Base-by-base conservation (phyloP, 768 basidiomycete species). In the Lepiota brunneoincarnata region DNA sequence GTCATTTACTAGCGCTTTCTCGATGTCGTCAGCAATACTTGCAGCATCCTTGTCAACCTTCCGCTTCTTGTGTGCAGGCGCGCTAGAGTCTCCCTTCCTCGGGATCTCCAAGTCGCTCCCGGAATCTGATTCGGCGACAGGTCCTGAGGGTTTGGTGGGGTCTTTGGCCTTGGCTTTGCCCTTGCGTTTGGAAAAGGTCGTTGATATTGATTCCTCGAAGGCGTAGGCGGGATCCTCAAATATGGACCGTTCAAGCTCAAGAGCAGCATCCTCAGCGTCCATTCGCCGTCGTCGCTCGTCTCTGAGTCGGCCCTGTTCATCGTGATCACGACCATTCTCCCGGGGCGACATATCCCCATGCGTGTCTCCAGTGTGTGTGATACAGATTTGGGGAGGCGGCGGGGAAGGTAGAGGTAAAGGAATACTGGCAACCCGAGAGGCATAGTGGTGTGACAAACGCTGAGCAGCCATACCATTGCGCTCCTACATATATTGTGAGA, bases 401-500 rank as follows among this genome's bases (percentile, higher is more conserved):
- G 69, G 68, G 21, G 76, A 69, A 21, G 69, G 61, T 26, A 69
- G 70, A 18, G 71, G 68, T 23, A 68, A 34, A 35, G 78, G 76
- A 20, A 81, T 76, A 35, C 68, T 75, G 41, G 78, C 70, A 58
- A 82, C 76, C 61, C 72, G 74, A 46, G 67, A 61, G 12, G 79
- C 75, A 68, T 87, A 88, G 46, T 79, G 74, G 59, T 80, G 80
- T 4, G 84, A 82, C 56, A 86, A 74, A 20, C 72, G 69, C 55
- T 75, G 75, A 0, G 87, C 88, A 21, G 84, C 84, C 5, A 71
- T 68, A 17, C 80, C 74, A 65, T 89, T 90, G 39, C 86, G 83
- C 64, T 88, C 85, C 90, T 93, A 59, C 26, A 58, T n/a, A 40
- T 56, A 50, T 43, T 21, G 46, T 44, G 59, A 49, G 52, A n/a